phyloP scores from a whole-genome alignment of 208 protist genomes.

The Acanthamoeba royreba region DNA sequence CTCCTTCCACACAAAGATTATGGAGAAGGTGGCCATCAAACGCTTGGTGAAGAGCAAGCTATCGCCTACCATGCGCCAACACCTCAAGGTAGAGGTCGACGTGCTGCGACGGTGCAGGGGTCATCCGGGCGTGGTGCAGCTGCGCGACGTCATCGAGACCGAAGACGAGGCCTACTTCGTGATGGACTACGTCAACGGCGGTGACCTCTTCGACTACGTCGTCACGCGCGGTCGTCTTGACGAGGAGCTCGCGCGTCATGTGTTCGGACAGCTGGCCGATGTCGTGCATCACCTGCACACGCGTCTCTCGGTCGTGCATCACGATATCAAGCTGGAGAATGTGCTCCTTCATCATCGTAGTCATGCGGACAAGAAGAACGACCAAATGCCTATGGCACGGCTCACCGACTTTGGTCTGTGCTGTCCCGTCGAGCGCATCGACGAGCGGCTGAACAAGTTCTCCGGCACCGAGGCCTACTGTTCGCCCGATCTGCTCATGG shows the following conservation, averaged over 20 bases:
- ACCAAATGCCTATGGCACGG: no score
- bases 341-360: slow-evolving; percentile 72
- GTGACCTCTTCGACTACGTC: slow-evolving; percentile 92
- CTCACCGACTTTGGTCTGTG: slow-evolving; percentile 40
- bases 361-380: background rate
- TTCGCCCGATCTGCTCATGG: slow-evolving; percentile 84
- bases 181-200: slow-evolving; percentile 70
- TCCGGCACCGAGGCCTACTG: slow-evolving; percentile 95
- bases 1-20: background rate
- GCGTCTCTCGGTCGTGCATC: slow-evolving; percentile 82
- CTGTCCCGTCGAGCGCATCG: background rate
- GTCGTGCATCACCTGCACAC: slow-evolving; percentile 89
- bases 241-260: slow-evolving; percentile 80
- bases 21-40: slow-evolving; percentile 30
- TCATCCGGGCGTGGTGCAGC: background rate
- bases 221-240: slow-evolving; percentile 79
- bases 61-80: background rate
- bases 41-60: background rate
- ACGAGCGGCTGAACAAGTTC: slow-evolving; percentile 71
- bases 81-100: slow-evolving; percentile 11
- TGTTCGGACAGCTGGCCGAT: slow-evolving; percentile 91
- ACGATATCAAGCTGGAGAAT: slow-evolving; percentile 74
- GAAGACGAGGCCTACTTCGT: slow-evolving; percentile 25
- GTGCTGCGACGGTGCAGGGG: background rate
- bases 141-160: background rate